Percentiles rank a stretch among this genome's conserved stretches.
Evolutionary conservation across 225 moss, liverwort and hornwort species (phyloP).

Genomic region (Marchantia polymorpha): DNA sequence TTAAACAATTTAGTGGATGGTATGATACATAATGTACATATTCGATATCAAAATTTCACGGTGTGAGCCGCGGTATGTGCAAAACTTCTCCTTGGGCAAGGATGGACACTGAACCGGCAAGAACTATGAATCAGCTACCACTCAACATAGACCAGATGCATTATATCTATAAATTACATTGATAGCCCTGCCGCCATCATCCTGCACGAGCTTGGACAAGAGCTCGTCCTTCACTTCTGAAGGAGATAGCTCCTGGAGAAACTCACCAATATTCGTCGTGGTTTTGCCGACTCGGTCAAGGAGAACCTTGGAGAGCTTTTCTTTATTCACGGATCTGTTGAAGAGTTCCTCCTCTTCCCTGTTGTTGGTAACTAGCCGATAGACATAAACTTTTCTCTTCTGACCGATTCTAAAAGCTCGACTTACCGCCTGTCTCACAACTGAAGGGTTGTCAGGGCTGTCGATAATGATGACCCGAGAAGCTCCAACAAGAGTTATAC

Average conservation of each 20-base stretch:
- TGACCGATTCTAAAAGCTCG: slow-evolving; percentile 94
- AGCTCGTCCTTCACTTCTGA: slow-evolving; percentile 30
- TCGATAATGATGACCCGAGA: slow-evolving; percentile 82
- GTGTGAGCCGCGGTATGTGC: not conserved
- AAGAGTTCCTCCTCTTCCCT: slow-evolving; percentile 53
- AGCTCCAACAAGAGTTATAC: slow-evolving; percentile 81
- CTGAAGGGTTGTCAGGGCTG: slow-evolving; percentile 73
- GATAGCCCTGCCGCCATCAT: slow-evolving; percentile 9
- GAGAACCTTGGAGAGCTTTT: slow-evolving; percentile 71
- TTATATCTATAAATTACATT: slow-evolving; percentile 30
- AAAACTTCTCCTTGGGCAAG: not conserved
- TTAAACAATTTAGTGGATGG: too few species aligned
- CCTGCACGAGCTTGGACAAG: slow-evolving; percentile 24
- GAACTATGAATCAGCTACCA: not conserved
- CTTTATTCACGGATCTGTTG: slow-evolving; percentile 62
- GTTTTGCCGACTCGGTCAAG: slow-evolving; percentile 48
- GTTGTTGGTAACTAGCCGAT: slow-evolving; percentile 64
- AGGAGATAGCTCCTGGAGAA: slow-evolving; percentile 20
- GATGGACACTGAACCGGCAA: not conserved
- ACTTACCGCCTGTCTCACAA: slow-evolving; percentile 81
- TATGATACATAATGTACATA: not conserved
- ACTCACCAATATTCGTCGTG: slow-evolving; percentile 15
- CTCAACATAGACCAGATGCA: slow-evolving; percentile 14
- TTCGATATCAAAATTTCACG: not conserved
- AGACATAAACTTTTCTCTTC: slow-evolving; percentile 70